Evolutionary conservation across 2,329 filamentous ascomycete genomes (phyloP).

Genomic region (Alternaria viburni): DNA sequence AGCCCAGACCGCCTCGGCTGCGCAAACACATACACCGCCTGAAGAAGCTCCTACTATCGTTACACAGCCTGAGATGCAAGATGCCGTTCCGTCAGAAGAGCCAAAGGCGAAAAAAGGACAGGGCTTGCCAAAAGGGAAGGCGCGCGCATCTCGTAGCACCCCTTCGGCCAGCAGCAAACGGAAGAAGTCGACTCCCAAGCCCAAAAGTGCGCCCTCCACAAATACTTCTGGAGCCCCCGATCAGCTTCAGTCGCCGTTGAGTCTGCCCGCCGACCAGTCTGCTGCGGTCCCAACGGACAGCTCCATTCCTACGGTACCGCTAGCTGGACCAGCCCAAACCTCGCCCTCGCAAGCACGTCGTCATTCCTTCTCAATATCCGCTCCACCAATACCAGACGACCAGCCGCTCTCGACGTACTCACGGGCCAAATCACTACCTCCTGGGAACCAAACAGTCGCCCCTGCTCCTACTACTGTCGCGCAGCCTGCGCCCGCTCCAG

Average conservation of each 20-base stretch:
- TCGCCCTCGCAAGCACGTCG: slow-evolving; percentile 28
- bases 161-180: slow-evolving; percentile 46
- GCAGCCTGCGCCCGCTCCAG: slow-evolving; percentile 13
- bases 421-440: slow-evolving; percentile 44
- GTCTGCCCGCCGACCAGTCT: slow-evolving; percentile 35
- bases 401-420: slow-evolving; percentile 5
- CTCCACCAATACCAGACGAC: slow-evolving; percentile 7
- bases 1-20: slow-evolving; percentile 21
- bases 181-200: slow-evolving; percentile 48
- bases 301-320: slow-evolving; percentile 7
- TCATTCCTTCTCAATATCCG: slow-evolving; percentile 37
- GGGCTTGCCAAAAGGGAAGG: slow-evolving; percentile 56
- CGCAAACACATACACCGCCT: slow-evolving; percentile 51
- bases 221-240: slow-evolving; percentile 25
- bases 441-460: slow-evolving; percentile 22
- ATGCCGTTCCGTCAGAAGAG: slow-evolving; percentile 24
- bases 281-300: slow-evolving; percentile 12
- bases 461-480: slow-evolving; percentile 15
- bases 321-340: slow-evolving; percentile 10
- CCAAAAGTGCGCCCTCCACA: slow-evolving; percentile 31
- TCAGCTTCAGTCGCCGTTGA: slow-evolving; percentile 44
- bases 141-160: slow-evolving; percentile 48
- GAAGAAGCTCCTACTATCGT: slow-evolving; percentile 35
- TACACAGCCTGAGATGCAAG: slow-evolving; percentile 19
- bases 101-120: slow-evolving; percentile 46